Evolutionary conservation across 2,329 filamentous ascomycete genomes (phyloP), one percentile per base, ranked within the genome.

Genomic region (Bipolaris oryzae): DNA sequence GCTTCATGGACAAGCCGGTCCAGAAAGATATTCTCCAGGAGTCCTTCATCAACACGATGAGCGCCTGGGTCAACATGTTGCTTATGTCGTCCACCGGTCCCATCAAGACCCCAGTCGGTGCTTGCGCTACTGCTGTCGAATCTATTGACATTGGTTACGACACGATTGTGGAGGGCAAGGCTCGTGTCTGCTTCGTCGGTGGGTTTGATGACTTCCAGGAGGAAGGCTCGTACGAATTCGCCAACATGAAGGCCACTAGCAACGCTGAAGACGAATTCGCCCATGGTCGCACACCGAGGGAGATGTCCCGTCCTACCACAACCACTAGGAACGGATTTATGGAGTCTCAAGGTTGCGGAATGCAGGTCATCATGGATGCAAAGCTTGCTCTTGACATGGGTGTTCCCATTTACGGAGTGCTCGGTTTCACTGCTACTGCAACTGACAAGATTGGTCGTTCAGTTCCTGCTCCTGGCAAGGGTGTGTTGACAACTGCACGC

Each of bases 1-100:
- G 95, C 58, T 98, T 89, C 87, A 85, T 98, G 61, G 95, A 99
- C 81, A 95, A 93, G 82, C 95, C 94, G 53, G 86, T 99, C 47
- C 96, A 99, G 80, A 99, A 98, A 80, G 95, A 99, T 74, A 97
- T 99, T 75, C 85, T 99, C 13, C 96, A 99, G 76, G 95, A 99
- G 80, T 98, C 95, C 11, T 99, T 99, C 84, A 98, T 99, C 85
- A 99, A 99, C 84, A 99, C 95, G 53, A 99, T 99, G 94, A 89
- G 91, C 68, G 95, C 95, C 15, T 99, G 95, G 95, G 93, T 99
- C 55, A 99, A 99, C 84, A 99, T 99, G 95, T 83, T 99, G 79
- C 83, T 99, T 63, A 83, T 99, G 63, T 99, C 95, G 4, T 98
- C 95, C 5, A 98, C 95, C 50, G 95, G 95, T 67, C 92, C 95